Conservation (phyloP, 2,329 filamentous ascomycete species). For the Polychaeton citri region DNA sequence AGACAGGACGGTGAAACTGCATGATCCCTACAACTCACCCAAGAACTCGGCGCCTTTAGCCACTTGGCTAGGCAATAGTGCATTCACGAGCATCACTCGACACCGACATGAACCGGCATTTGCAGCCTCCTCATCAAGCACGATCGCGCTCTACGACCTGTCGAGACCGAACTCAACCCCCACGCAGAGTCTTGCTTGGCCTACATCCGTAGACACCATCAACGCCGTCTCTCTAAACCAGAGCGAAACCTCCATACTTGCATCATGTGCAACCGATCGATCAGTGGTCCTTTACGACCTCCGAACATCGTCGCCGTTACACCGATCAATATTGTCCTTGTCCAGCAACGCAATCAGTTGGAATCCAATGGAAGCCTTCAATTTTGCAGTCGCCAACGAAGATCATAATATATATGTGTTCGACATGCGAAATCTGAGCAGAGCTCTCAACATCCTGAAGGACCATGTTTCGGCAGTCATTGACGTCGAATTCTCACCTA, state of each 20-base stretch:
- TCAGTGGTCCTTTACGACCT: constrained; percentile 86
- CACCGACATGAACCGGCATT: constrained; percentile 70
- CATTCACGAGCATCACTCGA: constrained; percentile 73
- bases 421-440: constrained; percentile 82
- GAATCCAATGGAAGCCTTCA: constrained; percentile 96
- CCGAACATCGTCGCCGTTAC: constrained; percentile 68
- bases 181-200: constrained; percentile 74
- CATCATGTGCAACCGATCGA: constrained; percentile 71
- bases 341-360: constrained; percentile 74
- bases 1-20: constrained; percentile 80
- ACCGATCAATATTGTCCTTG: constrained; percentile 69
- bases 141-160: constrained; percentile 80
- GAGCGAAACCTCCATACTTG: constrained; percentile 82
- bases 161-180: constrained; percentile 64
- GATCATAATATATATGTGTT: constrained; percentile 91
- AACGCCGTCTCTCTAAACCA: constrained; percentile 83
- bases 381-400: constrained; percentile 85
- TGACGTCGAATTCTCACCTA: constrained; percentile 92
- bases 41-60: constrained; percentile 58
- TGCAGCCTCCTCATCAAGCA: constrained; percentile 58
- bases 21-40: constrained; percentile 69
- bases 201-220: constrained; percentile 80
- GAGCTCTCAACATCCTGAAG: constrained; percentile 78
- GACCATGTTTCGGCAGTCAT: constrained; percentile 87
- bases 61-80: constrained; percentile 70